Base-by-base conservation (phyloP, 768 basidiomycete genomes). In the Trichaptum fuscoviolaceum region DNA sequence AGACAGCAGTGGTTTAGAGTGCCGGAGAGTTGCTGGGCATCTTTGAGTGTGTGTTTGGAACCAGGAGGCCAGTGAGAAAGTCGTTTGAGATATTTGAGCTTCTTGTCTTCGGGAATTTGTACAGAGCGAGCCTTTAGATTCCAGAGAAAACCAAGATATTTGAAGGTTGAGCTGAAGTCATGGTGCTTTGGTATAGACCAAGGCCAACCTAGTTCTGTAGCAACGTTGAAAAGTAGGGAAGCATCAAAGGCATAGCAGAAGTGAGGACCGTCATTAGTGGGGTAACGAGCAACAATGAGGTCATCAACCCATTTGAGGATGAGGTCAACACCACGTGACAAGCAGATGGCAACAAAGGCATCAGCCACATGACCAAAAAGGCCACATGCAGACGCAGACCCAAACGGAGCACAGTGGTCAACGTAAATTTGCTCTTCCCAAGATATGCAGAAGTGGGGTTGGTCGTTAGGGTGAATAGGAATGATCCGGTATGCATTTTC, bases 221-320 rank as follows among this genome's bases (percentile, higher is more conserved):
- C 62, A n/a, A 63, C 35, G 8, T 23, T 17, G 10, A 66, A 57
- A 42, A 66, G 27, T 7, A 27, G 24, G 5, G 35, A 23, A 7
- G 9, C 59, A 5, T 63, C 35, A 30, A 64, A 63, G 10, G 30
- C 2, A n/a, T n/a, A n/a, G 62, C 35, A 66, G 17, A 4, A 9
- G n/a, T 36, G 63, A 35, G 58, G 57, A 1, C 3, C 34, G 15
- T 61, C 23, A 7, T 8, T 34, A 7, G 7, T 36, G 7, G 69
- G 73, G 59, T 68, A 73, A 2, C 71, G 66, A 23, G 78, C 73
- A 62, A 79, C 76, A 0, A 75, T 36, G 60, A 77, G 79, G 58
- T 80, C 74, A 52, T 81, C 77, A 0, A 77, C 77, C 79, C 79
- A 81, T 27, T 78, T 78, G 2, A 73, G 62, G 6, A 75, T 35